A percentile compares a stretch with the other conserved stretches of the same genome.
Conservation (phyloP, 306 rosid species). For the cucumber (Cucumis sativus) region DNA sequence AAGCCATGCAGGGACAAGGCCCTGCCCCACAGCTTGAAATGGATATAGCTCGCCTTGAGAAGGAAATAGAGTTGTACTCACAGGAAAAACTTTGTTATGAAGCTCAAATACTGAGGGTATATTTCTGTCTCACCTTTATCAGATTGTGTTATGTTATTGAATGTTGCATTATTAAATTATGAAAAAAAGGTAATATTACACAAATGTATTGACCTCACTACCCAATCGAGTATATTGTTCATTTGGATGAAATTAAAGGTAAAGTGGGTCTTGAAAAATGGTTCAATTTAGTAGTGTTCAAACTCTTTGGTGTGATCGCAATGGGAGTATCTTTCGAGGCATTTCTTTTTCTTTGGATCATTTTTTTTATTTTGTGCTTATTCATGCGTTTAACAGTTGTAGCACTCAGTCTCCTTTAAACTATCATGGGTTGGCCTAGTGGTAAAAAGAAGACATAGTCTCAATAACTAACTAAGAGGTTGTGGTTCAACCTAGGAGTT, state of each 20-base stretch:
- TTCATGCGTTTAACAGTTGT: no score
- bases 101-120: conserved; percentile 91
- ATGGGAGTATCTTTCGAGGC: no score
- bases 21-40: conserved; percentile 42
- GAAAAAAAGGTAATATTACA: neutral
- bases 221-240: neutral
- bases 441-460: no score
- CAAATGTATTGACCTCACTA: no score
- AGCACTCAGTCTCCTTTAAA: no score
- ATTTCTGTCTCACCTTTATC: conserved; percentile 2
- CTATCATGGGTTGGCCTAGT: no score
- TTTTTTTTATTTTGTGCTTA: no score
- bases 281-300: no score
- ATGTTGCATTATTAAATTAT: neutral
- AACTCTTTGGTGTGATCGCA: no score
- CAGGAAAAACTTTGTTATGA: conserved; percentile 87
- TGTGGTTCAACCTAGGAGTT: no score
- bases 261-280: neutral
- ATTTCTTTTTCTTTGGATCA: no score
- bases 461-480: no score
- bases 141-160: neutral
- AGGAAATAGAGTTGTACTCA: conserved; percentile 67
- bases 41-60: conserved; percentile 80
- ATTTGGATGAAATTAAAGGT: neutral
- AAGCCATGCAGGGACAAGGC: conserved; percentile 56